These are phyloP conservation scores for Phialophora expanda DNA, from an alignment of 2,329 filamentous ascomycete genomes.

Conservation along the genomic window DNA sequence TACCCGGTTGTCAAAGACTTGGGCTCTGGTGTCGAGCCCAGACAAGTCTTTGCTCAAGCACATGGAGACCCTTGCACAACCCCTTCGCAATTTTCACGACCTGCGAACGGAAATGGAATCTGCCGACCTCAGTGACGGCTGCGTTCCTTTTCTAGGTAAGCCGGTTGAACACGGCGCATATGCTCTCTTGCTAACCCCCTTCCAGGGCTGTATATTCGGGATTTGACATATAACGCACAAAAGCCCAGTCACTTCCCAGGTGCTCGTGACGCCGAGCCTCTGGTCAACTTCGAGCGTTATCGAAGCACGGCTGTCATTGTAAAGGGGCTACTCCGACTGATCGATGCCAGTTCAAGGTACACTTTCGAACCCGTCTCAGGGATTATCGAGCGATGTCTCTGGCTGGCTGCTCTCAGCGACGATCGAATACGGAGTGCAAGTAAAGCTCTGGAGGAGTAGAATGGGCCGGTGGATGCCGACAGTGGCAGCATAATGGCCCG, in stretches of 20 bases:
- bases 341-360: conserved; percentile 69
- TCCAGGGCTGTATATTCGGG: conserved; percentile 66
- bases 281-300: conserved; percentile 70
- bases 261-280: conserved; percentile 55
- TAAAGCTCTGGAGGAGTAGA: conserved; percentile 47
- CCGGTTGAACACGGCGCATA: conserved; percentile 13
- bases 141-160: conserved; percentile 69
- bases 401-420: conserved; percentile 66
- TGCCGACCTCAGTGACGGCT: conserved; percentile 62
- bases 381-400: conserved; percentile 66
- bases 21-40: conserved; percentile 60
- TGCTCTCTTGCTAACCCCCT: conserved; percentile 21
- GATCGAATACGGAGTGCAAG: conserved; percentile 59
- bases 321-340: conserved; percentile 66
- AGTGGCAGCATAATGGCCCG: background rate
- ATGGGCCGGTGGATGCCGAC: background rate
- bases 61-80: conserved; percentile 66
- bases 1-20: conserved; percentile 62
- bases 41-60: conserved; percentile 63
- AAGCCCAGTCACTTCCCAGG: conserved; percentile 64
- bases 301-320: conserved; percentile 69
- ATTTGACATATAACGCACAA: conserved; percentile 70
- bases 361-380: conserved; percentile 62
- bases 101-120: conserved; percentile 69
- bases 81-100: conserved; percentile 67